Evolutionary conservation across 495 filamentous ascomycete genomes (phyloP).

Genomic region (Aspergillus biplanus): DNA sequence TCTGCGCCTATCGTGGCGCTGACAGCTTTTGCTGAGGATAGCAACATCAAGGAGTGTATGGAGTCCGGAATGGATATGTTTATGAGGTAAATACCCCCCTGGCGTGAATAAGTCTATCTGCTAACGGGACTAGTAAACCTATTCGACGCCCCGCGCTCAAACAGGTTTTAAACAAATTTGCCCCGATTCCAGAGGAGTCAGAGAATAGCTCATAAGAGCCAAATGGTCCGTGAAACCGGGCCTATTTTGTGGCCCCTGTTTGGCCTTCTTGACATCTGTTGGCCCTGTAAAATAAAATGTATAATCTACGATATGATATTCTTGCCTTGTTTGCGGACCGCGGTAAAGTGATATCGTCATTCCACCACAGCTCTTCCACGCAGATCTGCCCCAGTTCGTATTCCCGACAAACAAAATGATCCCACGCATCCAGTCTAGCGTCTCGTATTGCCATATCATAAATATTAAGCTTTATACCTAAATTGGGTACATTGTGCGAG

Average conservation of each 20-base stretch:
- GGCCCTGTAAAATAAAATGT: too few relatives aligned
- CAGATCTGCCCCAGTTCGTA: background rate
- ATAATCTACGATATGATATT: too few relatives aligned
- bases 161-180: constrained; percentile 74
- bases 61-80: constrained; percentile 77
- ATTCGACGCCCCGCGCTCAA: constrained; percentile 83
- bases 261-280: too few relatives aligned
- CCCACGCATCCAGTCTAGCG: background rate
- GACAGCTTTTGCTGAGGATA: constrained; percentile 88
- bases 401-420: background rate
- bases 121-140: constrained; percentile 60
- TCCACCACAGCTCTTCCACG: too few relatives aligned
- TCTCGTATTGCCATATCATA: background rate
- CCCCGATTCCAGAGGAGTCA: constrained; percentile 58
- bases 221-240: background rate
- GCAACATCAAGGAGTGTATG: constrained; percentile 84
- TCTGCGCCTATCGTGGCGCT: constrained; percentile 88
- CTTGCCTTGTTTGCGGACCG: too few relatives aligned
- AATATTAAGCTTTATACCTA: too few relatives aligned
- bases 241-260: too few relatives aligned
- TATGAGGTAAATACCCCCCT: constrained; percentile 39
- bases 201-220: constrained; percentile 6
- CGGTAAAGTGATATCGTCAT: too few relatives aligned
- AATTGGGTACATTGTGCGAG: background rate
- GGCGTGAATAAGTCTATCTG: constrained; percentile 4